Evolutionary conservation across 345 rosid genomes (phyloP), one percentile per base, ranked within the genome.

Genomic region (Syzygium aqueum): DNA sequence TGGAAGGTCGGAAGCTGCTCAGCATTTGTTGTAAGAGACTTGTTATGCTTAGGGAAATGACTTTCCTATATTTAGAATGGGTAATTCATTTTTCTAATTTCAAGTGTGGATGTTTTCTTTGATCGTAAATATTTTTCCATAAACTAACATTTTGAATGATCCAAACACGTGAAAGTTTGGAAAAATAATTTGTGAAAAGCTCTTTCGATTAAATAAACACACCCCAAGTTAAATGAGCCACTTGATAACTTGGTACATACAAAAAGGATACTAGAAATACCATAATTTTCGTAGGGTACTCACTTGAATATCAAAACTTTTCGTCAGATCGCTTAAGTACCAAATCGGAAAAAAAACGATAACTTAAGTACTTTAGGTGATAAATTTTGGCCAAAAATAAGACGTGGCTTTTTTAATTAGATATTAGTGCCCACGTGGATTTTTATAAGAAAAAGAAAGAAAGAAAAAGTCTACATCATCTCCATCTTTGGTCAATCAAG

Each of bases 261-360:
- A 43, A 43, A 43, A 43, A 43, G 46, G 46, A 40, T 43, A 43
- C 46, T 43, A 6, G 46, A 43, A 43, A 43, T 43, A 1, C 46
- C 46, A 43, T 43, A 43, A 43, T 43, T 43, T 43, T 43, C 43
- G 43, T 40, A 40, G 5, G 46, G 46, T 7, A 43, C 7, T 43
- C 7, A 43, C 46, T 43, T 43, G 46, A 43, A 7, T 6, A 1
- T 43, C 46, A 43, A 43, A 43, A 43, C 7, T 43, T 43, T 43
- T 43, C 1, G 1, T 1, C 7, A 43, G 46, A 43, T 43, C 46
- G 6, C 7, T 61, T 0, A n/a, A 61, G 16, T 14, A 4, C 0
- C 1, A 61, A 61, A 61, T 61, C 14, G 17, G 33, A 61, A 2
- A n/a, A 12, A 51, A 9, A 43, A 61, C 5, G 8, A n/a, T 16